A percentile compares a stretch with the other conserved stretches of the same genome.
These are phyloP conservation scores for Juglanconis oblonga DNA, from an alignment of 2,329 filamentous ascomycete species.

Conservation along the genomic window DNA sequence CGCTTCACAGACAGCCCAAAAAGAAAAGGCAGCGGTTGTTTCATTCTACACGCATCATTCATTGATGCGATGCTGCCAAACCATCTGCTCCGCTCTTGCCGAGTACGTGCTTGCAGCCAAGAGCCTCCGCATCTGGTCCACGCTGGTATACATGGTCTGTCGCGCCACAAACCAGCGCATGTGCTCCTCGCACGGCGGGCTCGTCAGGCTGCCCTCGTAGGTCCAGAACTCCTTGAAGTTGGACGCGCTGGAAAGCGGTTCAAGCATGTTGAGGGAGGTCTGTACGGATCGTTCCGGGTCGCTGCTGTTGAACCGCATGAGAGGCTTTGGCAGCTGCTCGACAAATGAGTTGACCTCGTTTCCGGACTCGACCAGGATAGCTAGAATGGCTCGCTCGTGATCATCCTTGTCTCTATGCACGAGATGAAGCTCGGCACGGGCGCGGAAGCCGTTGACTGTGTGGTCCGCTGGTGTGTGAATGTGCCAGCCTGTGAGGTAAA, in stretches of 20 bases:
- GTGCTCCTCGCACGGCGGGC: constrained; percentile 44
- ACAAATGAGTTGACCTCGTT: constrained; percentile 36
- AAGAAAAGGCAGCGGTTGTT: no score
- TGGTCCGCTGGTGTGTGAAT: constrained; percentile 50
- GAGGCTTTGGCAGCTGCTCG: constrained; percentile 34
- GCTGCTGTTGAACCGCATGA: constrained; percentile 37
- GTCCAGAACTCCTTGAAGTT: constrained; percentile 45
- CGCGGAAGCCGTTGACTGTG: constrained; percentile 37
- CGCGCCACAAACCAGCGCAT: constrained; percentile 38
- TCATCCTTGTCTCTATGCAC: constrained; percentile 43
- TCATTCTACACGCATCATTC: constrained; percentile 21
- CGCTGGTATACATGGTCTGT: constrained; percentile 34
- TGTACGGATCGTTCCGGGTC: background rate
- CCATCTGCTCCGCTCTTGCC: constrained; percentile 41
- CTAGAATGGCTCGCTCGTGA: constrained; percentile 42
- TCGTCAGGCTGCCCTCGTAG: constrained; percentile 45
- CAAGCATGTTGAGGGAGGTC: constrained; percentile 27
- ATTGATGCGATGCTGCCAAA: constrained; percentile 46
- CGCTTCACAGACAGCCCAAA: no score
- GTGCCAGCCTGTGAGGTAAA: constrained; percentile 49
- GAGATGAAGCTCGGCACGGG: constrained; percentile 46
- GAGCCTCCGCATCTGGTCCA: constrained; percentile 45
- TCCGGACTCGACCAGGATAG: constrained; percentile 43
- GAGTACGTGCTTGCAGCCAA: constrained; percentile 42
- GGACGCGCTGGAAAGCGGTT: constrained; percentile 34